Evolutionary conservation across 305 asterid species (phyloP).

Genomic region (Fraxinus sp.): DNA sequence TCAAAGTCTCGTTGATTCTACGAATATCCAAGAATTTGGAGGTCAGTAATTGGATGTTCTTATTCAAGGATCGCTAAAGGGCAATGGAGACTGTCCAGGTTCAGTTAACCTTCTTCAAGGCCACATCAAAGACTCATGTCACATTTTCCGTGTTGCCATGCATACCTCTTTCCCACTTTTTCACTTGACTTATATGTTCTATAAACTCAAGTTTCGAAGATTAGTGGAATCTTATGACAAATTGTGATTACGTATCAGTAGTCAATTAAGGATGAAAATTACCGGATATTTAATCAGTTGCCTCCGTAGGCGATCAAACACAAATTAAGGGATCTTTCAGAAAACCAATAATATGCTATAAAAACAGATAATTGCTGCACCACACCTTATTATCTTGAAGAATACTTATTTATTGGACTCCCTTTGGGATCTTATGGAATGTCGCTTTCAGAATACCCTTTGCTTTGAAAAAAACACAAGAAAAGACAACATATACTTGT

Average conservation of each 20-base stretch:
- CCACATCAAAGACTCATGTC: not conserved
- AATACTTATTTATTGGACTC: not conserved
- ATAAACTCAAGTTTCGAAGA: too few relatives aligned
- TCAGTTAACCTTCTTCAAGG: not conserved
- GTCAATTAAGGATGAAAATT: not conserved
- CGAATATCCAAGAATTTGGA: too few relatives aligned
- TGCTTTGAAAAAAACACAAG: not conserved
- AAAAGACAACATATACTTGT: not conserved
- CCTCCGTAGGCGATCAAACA: not conserved
- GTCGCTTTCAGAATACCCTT: not conserved
- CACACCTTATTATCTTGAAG: not conserved
- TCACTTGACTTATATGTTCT: too few relatives aligned
- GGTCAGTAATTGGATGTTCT: too few relatives aligned
- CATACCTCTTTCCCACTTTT: too few relatives aligned
- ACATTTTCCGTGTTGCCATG: too few relatives aligned
- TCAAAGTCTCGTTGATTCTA: too few relatives aligned
- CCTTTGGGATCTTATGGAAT: not conserved
- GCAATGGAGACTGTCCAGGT: too few relatives aligned
- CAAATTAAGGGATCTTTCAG: not conserved
- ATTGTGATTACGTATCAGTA: not conserved
- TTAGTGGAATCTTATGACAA: not conserved
- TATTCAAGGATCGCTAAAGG: too few relatives aligned
- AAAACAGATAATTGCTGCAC: not conserved
- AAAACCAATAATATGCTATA: too few relatives aligned
- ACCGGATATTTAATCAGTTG: not conserved